Base-by-base conservation (phyloP, 2,329 filamentous ascomycete genomes). In the Aureobasidium sp. region DNA sequence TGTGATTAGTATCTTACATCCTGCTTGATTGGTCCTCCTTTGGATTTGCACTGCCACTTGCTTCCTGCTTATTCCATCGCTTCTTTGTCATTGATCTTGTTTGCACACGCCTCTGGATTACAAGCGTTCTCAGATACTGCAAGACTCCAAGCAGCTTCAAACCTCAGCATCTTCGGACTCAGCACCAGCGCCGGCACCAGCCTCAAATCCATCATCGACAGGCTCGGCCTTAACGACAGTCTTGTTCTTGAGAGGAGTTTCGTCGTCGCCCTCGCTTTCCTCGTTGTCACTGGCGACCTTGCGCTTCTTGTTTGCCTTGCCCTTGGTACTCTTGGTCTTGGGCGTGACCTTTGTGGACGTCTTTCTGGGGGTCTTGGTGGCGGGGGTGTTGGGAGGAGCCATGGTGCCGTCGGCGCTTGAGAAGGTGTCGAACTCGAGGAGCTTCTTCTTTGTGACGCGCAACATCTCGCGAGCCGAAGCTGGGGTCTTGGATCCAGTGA, bases 391-490 rank as follows among this genome's bases (percentile, higher is more conserved):
- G 37, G 59, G 48, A 29, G 36, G 31, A 25, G 55, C 47, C 9
- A 45, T 17, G 22, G 44, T 48, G 55, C 37, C 47, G 48, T 53
- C 15, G 36, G 17, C 14, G 27, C 6, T 11, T 20, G 25, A 11
- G 48, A n/a, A 12, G 15, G 17, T 11, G 27, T 37, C 44, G 25
- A 36, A 20, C 25, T 63, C 62, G 22, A 55, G 37, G 27, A 72
- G 64, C 55, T 72, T 73, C 58, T 72, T 72, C 65, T 72, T 73
- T 48, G 70, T 71, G 9, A 71, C 67, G 62, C 71, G 70, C 66
- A 73, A 66, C 61, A 71, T 66, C 63, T 73, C 71, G 62, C 69
- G 66, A 42, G 70, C 71, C 34, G 67, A 70, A 53, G 61, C 49
- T 48, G 67, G 61, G 42, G 66, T 64, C 36, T 66, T 66, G 64